These are phyloP conservation scores for Litsea cubeba DNA, from an alignment of 164 flowering plant species.

Conservation along the genomic window DNA sequence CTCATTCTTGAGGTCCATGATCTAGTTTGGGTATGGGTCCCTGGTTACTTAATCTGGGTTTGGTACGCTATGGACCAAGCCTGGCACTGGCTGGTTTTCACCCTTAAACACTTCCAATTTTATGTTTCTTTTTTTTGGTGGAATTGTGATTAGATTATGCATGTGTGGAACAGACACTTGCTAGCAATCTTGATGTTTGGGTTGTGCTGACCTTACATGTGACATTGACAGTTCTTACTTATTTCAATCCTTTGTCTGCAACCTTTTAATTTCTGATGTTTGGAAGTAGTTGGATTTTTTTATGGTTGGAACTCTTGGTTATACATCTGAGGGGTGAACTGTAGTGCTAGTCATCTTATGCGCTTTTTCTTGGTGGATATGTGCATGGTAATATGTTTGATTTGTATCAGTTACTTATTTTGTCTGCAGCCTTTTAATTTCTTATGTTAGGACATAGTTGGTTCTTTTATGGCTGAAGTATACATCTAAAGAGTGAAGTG, in stretches of 20 bases:
- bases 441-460: slow-evolving; percentile 22
- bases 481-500: neutral
- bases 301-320: neutral
- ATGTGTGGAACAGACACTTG: no score
- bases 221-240: no score
- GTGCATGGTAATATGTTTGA: neutral
- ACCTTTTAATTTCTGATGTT: slow-evolving; percentile 48
- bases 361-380: neutral
- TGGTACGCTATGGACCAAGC: no score
- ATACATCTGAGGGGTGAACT: neutral
- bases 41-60: no score
- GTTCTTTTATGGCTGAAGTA: neutral
- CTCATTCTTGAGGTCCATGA: no score
- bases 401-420: neutral
- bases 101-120: no score
- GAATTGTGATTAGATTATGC: no score
- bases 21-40: no score
- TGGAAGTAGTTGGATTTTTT: neutral
- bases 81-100: no score
- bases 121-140: no score
- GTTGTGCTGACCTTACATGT: no score
- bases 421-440: slow-evolving; percentile 46
- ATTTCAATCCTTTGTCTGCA: slow-evolving; percentile 19
- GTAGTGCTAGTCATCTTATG: neutral
- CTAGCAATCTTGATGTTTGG: no score